Evolutionary conservation across 2,329 filamentous ascomycete species (phyloP).

Genomic region (Colletotrichum sp.): DNA sequence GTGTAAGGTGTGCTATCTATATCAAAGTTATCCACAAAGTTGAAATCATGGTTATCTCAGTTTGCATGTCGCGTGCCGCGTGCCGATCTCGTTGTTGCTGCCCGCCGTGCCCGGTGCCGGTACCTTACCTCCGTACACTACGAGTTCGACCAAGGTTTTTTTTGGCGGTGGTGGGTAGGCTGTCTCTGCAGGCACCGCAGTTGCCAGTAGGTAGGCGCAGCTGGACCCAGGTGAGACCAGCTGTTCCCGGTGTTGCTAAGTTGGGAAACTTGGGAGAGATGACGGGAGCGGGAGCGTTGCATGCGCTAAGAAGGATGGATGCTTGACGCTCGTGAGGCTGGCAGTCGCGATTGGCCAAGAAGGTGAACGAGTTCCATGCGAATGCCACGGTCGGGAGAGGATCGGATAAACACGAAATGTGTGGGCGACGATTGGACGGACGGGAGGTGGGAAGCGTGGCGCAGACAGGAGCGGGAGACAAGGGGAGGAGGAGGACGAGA

Average conservation of each 20-base stretch:
- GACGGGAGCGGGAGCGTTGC: not conserved
- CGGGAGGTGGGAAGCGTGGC: not conserved
- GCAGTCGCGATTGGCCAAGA: not conserved
- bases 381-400: not conserved
- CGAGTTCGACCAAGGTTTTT: not conserved
- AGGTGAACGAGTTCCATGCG: not conserved
- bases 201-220: not conserved
- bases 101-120: not conserved
- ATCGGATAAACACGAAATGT: not conserved
- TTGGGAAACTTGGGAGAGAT: not conserved
- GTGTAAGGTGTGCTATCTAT: not conserved
- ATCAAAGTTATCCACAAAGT: slow-evolving; percentile 6
- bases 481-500: not conserved
- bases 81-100: not conserved
- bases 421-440: not conserved
- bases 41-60: slow-evolving; percentile 18
- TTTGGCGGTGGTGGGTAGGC: not conserved
- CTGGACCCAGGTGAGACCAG: not conserved
- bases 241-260: not conserved
- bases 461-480: not conserved
- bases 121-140: not conserved
- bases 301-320: not conserved
- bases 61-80: not conserved
- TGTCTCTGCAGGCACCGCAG: not conserved
- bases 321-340: not conserved